These are phyloP conservation scores for Chernovozyma aurita DNA, from an alignment of 1,139 yeast genomes.

Conservation along the genomic window DNA sequence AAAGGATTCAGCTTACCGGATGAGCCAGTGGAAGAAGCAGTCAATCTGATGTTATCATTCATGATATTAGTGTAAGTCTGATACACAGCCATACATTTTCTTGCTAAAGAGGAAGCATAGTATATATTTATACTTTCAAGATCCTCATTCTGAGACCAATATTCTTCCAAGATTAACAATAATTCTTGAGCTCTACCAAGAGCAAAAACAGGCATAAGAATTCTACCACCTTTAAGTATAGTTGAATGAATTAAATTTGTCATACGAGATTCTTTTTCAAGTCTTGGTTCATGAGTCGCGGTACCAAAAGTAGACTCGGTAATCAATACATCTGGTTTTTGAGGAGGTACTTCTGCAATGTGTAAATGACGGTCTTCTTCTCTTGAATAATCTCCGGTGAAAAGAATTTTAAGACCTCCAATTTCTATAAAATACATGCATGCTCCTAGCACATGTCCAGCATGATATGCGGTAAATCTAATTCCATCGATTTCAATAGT, in stretches of 20 bases:
- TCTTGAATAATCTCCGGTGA: constrained; percentile 95
- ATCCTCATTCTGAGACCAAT: constrained; percentile 84
- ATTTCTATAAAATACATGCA: constrained; percentile 96
- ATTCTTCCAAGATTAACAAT: constrained; percentile 83
- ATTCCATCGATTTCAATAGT: constrained; percentile 93
- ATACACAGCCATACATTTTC: constrained; percentile 95
- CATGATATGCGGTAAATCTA: constrained; percentile 95
- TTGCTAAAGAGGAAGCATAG: constrained; percentile 90
- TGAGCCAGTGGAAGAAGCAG: constrained; percentile 67
- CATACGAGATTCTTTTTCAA: constrained; percentile 76
- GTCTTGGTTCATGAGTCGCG: constrained; percentile 90
- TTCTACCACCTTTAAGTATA: constrained; percentile 83
- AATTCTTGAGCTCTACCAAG: constrained; percentile 95
- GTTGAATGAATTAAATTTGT: constrained; percentile 84
- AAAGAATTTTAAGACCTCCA: constrained; percentile 83
- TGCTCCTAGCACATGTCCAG: constrained; percentile 98
- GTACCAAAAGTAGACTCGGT: constrained; percentile 98
- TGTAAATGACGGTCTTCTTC: constrained; percentile 94
- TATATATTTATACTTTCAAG: constrained; percentile 78
- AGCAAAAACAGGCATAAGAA: constrained; percentile 91
- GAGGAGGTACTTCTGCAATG: constrained; percentile 91
- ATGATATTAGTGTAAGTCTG: constrained; percentile 96
- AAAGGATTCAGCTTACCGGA: constrained; percentile 64
- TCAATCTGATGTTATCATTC: constrained; percentile 84
- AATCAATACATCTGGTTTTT: constrained; percentile 82